Percentiles rank a stretch among this genome's conserved stretches.
phyloP scores from a whole-genome alignment of 768 basidiomycete genomes.

The Pleurotus tuoliensis region DNA sequence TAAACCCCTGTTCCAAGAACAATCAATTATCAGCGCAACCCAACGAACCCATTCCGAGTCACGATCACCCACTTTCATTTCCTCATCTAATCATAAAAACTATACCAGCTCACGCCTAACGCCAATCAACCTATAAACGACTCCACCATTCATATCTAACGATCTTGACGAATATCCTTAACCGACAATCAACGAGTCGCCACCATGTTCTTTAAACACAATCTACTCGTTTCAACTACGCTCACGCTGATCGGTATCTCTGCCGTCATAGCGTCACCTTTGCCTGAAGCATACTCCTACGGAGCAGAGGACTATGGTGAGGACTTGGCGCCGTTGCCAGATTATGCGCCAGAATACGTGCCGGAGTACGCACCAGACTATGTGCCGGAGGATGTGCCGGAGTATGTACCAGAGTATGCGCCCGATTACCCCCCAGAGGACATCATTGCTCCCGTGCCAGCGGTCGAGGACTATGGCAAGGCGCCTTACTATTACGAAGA shows the following conservation, averaged over 20 bases:
- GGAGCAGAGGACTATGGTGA: not conserved
- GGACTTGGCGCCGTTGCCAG: not conserved
- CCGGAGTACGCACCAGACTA: not conserved
- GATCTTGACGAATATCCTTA: not conserved
- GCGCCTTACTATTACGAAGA: not conserved
- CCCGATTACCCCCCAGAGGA: not conserved
- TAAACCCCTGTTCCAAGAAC: not conserved
- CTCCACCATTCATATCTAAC: not conserved
- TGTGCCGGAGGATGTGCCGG: not conserved
- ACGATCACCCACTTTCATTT: conserved; percentile 1
- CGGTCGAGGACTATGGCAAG: not conserved
- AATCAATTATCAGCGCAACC: not conserved
- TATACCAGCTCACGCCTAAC: not conserved
- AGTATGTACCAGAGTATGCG: not conserved
- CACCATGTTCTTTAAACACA: conserved; percentile 1
- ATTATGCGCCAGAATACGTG: no score
- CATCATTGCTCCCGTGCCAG: not conserved
- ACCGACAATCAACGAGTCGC: not conserved
- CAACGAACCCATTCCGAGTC: conserved; percentile 1
- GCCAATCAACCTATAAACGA: not conserved
- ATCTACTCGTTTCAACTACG: not conserved
- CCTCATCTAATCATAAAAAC: not conserved
- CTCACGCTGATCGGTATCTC: not conserved
- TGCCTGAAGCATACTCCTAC: not conserved
- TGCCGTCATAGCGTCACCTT: not conserved